Evolutionary conservation across 352 stramenopile species (phyloP).

Genomic region (Aphanomyces cochlioides): DNA sequence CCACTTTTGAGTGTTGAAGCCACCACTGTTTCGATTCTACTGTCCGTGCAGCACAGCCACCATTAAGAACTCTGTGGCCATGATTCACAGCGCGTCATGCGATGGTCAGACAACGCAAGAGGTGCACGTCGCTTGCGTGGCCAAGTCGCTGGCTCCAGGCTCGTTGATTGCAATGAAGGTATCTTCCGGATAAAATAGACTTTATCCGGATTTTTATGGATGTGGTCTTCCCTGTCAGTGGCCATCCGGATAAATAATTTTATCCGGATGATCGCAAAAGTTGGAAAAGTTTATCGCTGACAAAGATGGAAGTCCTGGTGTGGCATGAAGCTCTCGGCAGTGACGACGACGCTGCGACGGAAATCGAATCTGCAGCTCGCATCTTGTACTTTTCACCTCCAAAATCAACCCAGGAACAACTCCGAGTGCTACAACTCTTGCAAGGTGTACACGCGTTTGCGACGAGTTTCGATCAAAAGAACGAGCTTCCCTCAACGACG

Average conservation of each 20-base stretch:
- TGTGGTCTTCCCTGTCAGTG: background rate
- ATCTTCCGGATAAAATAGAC: background rate
- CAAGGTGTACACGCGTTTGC: conserved; percentile 8
- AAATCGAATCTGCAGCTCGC: conserved; percentile 12
- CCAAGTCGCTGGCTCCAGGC: background rate
- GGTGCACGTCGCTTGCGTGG: background rate
- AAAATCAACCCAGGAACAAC: background rate
- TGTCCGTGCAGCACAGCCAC: no score
- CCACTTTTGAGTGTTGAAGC: no score
- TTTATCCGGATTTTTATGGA: background rate
- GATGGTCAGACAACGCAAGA: background rate
- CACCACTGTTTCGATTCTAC: no score
- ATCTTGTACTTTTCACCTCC: conserved; percentile 22
- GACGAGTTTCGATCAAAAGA: background rate
- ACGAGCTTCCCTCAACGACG: background rate
- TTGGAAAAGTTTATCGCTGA: background rate
- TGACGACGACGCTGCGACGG: conserved; percentile 20
- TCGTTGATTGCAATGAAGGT: background rate
- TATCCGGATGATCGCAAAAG: background rate
- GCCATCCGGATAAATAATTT: background rate
- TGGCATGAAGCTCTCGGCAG: conserved; percentile 23
- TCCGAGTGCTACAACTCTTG: conserved; percentile 6
- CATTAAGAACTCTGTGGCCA: no score
- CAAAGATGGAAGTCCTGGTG: conserved; percentile 18
- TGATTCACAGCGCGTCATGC: no score